Conservation (phyloP, 371 early-diverging fungal species). For the Syncephalastrum contaminatum region DNA sequence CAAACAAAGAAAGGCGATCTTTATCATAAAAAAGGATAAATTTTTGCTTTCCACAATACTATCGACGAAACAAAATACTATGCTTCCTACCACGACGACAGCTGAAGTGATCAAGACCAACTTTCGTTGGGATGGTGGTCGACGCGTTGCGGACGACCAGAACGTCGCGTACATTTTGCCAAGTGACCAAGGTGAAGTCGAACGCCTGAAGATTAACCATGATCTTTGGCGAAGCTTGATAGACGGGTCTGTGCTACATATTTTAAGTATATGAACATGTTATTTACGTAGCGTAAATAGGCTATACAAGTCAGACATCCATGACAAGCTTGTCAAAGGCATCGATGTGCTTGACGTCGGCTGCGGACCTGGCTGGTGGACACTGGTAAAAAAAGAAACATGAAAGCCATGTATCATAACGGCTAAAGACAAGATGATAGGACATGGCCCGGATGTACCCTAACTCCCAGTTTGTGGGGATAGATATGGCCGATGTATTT, state of each 20-base stretch:
- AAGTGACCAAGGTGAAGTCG: conserved; percentile 39
- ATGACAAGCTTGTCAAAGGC: conserved; percentile 35
- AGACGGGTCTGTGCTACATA: conserved; percentile 2
- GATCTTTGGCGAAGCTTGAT: conserved; percentile 23
- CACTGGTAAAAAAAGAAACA: conserved; percentile 19
- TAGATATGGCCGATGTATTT: conserved; percentile 48
- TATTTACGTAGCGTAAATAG: conserved; percentile 8
- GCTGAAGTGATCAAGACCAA: conserved; percentile 1
- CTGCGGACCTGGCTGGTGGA: conserved; percentile 52
- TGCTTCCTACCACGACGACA: too few relatives aligned
- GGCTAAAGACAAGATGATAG: conserved; percentile 9
- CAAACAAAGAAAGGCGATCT: too few relatives aligned
- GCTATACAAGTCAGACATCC: conserved; percentile 36
- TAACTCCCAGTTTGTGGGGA: conserved; percentile 40
- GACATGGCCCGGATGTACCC: conserved; percentile 49
- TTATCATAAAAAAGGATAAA: too few relatives aligned
- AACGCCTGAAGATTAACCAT: conserved; percentile 38
- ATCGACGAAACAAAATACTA: too few relatives aligned
- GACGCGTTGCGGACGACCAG: conserved; percentile 26
- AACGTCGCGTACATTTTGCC: conserved; percentile 43
- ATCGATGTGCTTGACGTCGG: conserved; percentile 45
- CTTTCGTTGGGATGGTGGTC: conserved; percentile 27
- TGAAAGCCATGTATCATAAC: not conserved
- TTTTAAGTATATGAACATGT: not conserved
- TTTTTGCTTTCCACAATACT: too few relatives aligned